Conservation (phyloP, 257 asterid species). For the Petunia axillaris region DNA sequence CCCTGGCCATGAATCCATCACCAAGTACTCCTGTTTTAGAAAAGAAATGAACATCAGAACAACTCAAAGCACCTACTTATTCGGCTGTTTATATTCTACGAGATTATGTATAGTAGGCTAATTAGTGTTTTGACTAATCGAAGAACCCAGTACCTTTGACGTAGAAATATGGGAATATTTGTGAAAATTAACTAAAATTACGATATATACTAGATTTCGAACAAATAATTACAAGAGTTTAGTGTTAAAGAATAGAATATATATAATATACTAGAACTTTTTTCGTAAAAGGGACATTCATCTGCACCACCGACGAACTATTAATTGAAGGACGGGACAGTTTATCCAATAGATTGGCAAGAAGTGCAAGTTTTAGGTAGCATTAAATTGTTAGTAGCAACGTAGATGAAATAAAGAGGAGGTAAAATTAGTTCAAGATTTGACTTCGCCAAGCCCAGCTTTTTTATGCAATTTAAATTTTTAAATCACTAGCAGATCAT, state of each 20-base stretch:
- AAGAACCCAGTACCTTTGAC: too few relatives aligned
- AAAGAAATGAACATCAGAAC: background rate
- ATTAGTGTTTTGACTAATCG: background rate
- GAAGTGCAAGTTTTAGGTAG: background rate
- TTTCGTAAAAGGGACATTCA: too few relatives aligned
- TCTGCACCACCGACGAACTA: too few relatives aligned
- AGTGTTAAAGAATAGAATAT: too few relatives aligned
- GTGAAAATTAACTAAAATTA: too few relatives aligned
- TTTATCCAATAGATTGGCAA: background rate
- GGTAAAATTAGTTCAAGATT: too few relatives aligned
- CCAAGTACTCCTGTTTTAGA: conserved; percentile 45
- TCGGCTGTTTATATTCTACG: background rate
- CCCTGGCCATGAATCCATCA: conserved; percentile 60
- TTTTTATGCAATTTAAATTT: background rate
- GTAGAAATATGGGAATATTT: too few relatives aligned
- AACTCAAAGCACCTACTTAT: background rate
- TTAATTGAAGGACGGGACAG: background rate
- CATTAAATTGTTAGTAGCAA: background rate
- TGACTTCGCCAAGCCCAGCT: background rate
- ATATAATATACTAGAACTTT: too few relatives aligned
- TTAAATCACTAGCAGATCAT: background rate
- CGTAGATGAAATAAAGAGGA: background rate
- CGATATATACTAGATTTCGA: too few relatives aligned
- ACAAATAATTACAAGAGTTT: too few relatives aligned
- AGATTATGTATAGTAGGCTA: background rate